Evolutionary conservation across 345 rosid genomes (phyloP).

Genomic region (Reutealis trisperma): DNA sequence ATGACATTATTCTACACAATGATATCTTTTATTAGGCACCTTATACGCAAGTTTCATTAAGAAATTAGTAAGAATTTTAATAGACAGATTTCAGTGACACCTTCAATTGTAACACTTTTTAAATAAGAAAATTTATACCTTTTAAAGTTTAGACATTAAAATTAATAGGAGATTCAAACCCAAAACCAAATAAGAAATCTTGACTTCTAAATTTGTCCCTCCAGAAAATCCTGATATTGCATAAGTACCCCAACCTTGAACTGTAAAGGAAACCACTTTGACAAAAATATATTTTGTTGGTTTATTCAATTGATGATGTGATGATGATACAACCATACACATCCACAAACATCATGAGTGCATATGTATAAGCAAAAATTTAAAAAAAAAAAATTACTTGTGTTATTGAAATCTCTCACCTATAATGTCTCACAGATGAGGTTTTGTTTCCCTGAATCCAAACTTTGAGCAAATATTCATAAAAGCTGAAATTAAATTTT

Average conservation of each 20-base stretch:
- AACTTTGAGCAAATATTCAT: conserved; percentile 94
- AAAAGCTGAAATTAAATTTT: conserved; percentile 61
- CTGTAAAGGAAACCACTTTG: neutral
- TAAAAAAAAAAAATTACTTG: neutral
- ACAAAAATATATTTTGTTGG: neutral
- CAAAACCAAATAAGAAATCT: neutral
- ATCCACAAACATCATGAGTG: neutral
- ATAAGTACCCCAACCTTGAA: too few relatives aligned
- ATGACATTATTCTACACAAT: too few relatives aligned
- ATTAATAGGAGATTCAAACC: neutral
- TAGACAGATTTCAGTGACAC: neutral
- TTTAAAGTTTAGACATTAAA: neutral
- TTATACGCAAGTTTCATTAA: too few relatives aligned
- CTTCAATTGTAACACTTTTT: neutral
- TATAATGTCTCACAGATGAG: conserved; percentile 64
- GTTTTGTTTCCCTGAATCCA: conserved; percentile 98
- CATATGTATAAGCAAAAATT: neutral
- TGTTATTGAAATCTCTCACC: conserved; percentile 44
- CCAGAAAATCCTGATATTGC: neutral
- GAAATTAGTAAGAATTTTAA: too few relatives aligned
- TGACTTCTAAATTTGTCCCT: neutral
- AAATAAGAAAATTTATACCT: too few relatives aligned
- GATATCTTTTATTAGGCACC: too few relatives aligned
- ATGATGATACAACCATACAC: neutral
- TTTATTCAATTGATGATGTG: neutral